Conservation (phyloP, 805 yeast species). For the Wickerhamomyces chaumierensis region DNA sequence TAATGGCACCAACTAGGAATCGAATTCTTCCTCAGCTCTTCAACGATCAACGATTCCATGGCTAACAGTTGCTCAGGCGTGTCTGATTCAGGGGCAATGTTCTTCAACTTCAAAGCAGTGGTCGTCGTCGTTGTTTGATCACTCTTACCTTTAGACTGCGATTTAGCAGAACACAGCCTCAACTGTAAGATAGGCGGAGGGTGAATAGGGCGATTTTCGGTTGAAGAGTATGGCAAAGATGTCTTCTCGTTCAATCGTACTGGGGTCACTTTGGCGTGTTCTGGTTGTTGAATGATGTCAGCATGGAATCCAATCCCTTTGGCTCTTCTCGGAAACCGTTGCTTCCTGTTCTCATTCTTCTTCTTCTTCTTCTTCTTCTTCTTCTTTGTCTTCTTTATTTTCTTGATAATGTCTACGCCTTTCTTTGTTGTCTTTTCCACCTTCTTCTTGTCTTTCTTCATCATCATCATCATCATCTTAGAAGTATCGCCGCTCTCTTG, state of each 20-base stretch:
- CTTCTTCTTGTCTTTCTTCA: no score
- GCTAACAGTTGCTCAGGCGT: background rate
- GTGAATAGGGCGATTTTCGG: slow-evolving; percentile 23
- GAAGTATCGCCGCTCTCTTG: no score
- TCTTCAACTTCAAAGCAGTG: slow-evolving; percentile 1
- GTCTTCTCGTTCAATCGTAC: slow-evolving; percentile 9
- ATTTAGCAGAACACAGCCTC: slow-evolving; percentile 7
- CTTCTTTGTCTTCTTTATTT: background rate
- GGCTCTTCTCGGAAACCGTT: slow-evolving; percentile 11
- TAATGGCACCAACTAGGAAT: slow-evolving; percentile 18
- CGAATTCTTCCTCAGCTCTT: slow-evolving; percentile 6
- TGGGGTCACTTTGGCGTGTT: slow-evolving; percentile 20
- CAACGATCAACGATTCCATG: background rate
- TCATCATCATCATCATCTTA: no score
- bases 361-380: background rate
- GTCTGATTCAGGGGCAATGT: slow-evolving; percentile 11
- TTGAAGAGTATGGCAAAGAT: slow-evolving; percentile 13
- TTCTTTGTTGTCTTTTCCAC: no score
- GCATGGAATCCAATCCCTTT: slow-evolving; percentile 9
- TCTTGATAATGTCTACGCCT: no score
- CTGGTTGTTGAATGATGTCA: slow-evolving; percentile 20
- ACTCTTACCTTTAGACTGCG: slow-evolving; percentile 4
- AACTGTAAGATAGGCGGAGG: slow-evolving; percentile 23
- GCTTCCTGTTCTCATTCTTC: background rate
- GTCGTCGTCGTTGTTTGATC: background rate